Evolutionary conservation across 225 moss, liverwort and hornwort species (phyloP).

Genomic region (Marchantia polymorpha): DNA sequence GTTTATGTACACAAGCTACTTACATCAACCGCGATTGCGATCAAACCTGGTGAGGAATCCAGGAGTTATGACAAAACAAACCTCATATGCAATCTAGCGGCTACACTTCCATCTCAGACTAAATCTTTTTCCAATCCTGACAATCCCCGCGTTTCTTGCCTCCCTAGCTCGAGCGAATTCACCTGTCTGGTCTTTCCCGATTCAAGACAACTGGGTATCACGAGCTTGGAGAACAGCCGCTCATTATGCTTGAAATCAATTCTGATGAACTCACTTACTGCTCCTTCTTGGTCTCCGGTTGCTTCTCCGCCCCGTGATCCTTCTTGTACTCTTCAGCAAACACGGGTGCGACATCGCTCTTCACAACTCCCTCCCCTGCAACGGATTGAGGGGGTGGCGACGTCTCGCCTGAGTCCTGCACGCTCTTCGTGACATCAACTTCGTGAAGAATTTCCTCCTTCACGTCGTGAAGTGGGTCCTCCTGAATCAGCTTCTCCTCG

Average conservation of each 20-base stretch:
- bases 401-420: slow-evolving; percentile 2
- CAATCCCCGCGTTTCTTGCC: no score
- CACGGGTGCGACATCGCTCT: slow-evolving; percentile 15
- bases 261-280: not conserved
- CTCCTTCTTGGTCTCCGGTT: slow-evolving; percentile 13
- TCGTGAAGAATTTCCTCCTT: slow-evolving; percentile 12
- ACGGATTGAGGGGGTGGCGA: not conserved
- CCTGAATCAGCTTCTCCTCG: slow-evolving; percentile 19
- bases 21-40: not conserved
- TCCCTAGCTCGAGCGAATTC: not conserved
- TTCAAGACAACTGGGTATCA: not conserved
- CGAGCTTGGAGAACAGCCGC: not conserved
- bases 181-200: not conserved
- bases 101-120: not conserved
- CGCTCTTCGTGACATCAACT: slow-evolving; percentile 2
- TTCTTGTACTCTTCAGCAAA: slow-evolving; percentile 23
- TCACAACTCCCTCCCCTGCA: slow-evolving; percentile 6
- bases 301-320: not conserved
- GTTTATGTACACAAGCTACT: not conserved
- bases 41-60: not conserved
- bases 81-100: not conserved
- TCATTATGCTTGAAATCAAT: not conserved
- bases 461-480: slow-evolving; percentile 21
- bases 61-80: not conserved
- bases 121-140: not conserved